Evolutionary conservation across 768 basidiomycete species (phyloP), one percentile per base, ranked within the genome.

Genomic region (Chlorophyllum brunneum): DNA sequence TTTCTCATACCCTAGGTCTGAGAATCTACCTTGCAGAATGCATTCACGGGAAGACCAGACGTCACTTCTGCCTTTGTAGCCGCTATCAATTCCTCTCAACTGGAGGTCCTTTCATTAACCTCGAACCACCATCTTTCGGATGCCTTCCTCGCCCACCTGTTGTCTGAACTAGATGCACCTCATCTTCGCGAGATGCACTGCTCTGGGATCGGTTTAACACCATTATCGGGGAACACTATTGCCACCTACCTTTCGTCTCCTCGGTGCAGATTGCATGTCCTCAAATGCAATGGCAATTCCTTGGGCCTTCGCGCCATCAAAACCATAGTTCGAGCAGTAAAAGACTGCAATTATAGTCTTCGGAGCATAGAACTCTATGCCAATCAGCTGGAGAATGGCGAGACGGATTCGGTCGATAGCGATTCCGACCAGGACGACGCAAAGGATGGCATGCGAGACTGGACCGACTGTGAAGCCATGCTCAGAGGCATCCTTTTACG

Each of bases 211-310:
- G 71, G 71, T 16, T 63, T 84, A 53, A 79, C 80, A 2, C 63
- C 64, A 30, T 58, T 54, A 26, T 69, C 73, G 10, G 69, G 73
- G 0, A 70, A 77, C 0, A 56, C 61, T 49, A 71, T 87, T 44
- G 55, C 70, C 11, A 67, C 69, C 15, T 87, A 77, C 57, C 65
- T 86, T 11, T 68, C 68, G 13, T 83, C 82, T 13, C 63, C 70
- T 8, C 73, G 72, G 16, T 82, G 82, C 56, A 68, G 63, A 20
- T 66, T 86, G 7, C 67, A 73, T 39, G 69, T 68, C 2, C 66
- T 86, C 36, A 76, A 74, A 48, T 74, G 79, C 54, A 85, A 78
- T 54, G 79, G 77, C 31, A 87, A 87, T 54, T 63, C 65, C 24
- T 63, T 87, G 6, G 79, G 78, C 3, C 62, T 70, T 39, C 67